These are phyloP conservation scores for Candida frijolesensis DNA, from an alignment of 1,139 yeast genomes.

Conservation along the genomic window DNA sequence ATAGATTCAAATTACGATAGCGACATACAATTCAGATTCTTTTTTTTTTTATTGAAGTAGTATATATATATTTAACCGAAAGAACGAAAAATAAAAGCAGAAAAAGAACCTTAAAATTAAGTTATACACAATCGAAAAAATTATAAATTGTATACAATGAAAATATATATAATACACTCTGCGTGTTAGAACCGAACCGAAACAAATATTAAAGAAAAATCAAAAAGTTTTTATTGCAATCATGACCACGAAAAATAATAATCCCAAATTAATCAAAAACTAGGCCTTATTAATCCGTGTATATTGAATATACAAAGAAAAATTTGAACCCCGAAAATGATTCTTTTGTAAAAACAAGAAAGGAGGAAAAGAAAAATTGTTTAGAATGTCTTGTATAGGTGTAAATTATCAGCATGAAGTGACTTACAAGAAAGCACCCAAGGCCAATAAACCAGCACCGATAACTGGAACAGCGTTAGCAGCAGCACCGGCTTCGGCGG, in stretches of 20 bases:
- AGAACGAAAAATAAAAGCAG: no score
- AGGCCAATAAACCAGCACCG: conserved; percentile 23
- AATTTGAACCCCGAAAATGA: neutral
- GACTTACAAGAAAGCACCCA: conserved; percentile 17
- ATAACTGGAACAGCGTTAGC: conserved; percentile 20
- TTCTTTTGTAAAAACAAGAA: neutral
- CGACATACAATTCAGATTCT: no score
- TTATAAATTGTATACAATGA: neutral
- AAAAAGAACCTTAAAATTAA: no score
- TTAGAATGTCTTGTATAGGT: neutral
- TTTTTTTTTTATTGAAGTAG: no score
- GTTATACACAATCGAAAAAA: no score
- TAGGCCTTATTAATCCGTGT: neutral
- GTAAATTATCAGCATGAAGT: neutral
- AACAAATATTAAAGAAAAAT: neutral
- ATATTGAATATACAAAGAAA: neutral
- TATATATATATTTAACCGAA: no score
- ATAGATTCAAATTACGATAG: no score
- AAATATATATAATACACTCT: neutral
- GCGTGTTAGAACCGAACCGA: neutral
- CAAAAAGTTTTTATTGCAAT: neutral
- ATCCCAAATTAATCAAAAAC: neutral
- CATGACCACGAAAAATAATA: neutral
- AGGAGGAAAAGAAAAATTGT: neutral
- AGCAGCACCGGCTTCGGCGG: conserved; percentile 18